Evolutionary conservation across 345 rosid genomes (phyloP).

Genomic region (Eucalyptus lansdowneana): DNA sequence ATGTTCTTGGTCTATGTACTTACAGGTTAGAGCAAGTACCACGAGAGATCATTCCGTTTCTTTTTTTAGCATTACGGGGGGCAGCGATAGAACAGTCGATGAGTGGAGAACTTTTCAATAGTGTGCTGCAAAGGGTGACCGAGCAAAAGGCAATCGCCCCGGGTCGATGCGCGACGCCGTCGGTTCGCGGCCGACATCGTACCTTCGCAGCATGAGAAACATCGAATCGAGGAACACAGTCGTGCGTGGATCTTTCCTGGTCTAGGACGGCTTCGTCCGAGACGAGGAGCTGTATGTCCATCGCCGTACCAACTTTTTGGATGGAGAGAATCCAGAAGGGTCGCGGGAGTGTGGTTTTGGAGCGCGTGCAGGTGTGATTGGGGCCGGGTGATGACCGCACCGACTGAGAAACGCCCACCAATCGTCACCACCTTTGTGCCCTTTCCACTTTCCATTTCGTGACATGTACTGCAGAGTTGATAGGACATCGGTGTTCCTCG

Average conservation of each 20-base stretch:
- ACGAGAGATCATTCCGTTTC: neutral
- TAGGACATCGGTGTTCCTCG: neutral
- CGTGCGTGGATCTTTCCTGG: neutral
- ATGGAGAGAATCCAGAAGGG: neutral
- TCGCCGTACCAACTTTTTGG: neutral
- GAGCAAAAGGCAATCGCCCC: neutral
- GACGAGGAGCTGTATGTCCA: neutral
- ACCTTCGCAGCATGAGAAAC: neutral
- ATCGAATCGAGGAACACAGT: neutral
- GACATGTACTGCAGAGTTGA: neutral
- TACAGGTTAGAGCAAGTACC: neutral
- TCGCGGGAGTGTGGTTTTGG: neutral
- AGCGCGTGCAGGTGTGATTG: neutral
- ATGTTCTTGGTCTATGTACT: neutral
- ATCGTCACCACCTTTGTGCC: neutral
- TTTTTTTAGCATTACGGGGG: neutral
- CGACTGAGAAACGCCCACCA: neutral
- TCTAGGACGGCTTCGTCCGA: neutral
- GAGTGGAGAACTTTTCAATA: neutral
- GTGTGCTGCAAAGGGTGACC: neutral
- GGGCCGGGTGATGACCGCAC: neutral
- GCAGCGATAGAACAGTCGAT: neutral
- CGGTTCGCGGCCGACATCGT: neutral
- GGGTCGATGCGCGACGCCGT: neutral
- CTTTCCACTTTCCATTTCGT: neutral